Base-by-base conservation (phyloP, 208 protist species). In the Plasmodiophora brassicae region DNA sequence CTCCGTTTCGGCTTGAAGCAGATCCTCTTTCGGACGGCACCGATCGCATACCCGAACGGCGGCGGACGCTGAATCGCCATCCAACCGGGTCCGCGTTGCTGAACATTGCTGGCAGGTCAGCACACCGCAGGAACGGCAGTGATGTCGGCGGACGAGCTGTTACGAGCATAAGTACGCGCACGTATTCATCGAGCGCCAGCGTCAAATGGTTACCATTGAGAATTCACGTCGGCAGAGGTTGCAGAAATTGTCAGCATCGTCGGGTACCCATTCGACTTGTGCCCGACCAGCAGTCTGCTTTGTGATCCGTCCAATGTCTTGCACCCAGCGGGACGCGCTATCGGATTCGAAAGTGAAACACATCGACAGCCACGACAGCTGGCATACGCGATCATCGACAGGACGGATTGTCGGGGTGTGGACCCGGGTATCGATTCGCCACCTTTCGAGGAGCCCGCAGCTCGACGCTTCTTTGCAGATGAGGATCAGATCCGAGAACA, bases 121-220 rank as follows among this genome's bases (percentile, higher is more conserved):
- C 5, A 5, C 65, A 32, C 65, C 65, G 41, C 65, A 78, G 41
- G 32, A 32, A 14, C 65, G 5, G n/a, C 65, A 78, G n/a, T 78
- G 65, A 78, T 78, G 65, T 32, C 65, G 65, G 32, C 65, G 65
- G n/a, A 78, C 65, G n/a, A 78, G 32, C 65, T 78, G n/a, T n/a
- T n/a, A n/a, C n/a, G n/a, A 5, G n/a, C 32, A 5, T 14, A 32
- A 5, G 10, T 38, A 32, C 50, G 20, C 50, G 50, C 50, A 57
- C 50, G 50, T 28, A 57, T 57, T n/a, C n/a, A n/a, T n/a, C n/a
- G 50, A 57, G 25, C 20, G 25, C 50, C 20, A 57, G 25, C 50
- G 25, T 28, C 25, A 57, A 57, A 78, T 44, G 41, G 5, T 5
- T 5, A 78, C 65, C 65, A 78, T 78, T 36, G 65, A 78, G n/a